Evolutionary conservation across 495 filamentous ascomycete species (phyloP).

Genomic region (Neurospora tetraspora): DNA sequence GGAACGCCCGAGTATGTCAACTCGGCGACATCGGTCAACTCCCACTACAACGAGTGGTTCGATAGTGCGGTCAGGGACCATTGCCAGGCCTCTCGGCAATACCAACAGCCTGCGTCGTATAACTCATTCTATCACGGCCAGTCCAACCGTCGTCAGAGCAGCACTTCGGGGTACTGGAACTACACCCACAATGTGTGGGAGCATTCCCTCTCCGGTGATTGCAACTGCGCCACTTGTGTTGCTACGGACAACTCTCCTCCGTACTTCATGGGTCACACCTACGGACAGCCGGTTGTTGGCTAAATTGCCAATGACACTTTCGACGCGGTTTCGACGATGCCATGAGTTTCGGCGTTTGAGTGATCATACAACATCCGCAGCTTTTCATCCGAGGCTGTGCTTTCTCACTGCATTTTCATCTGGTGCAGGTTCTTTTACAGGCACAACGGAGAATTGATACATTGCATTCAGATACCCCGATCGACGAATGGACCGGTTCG

Average conservation of each 20-base stretch:
- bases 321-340: not conserved
- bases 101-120: slow-evolving; percentile 29
- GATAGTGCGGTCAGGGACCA: slow-evolving; percentile 25
- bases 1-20: slow-evolving; percentile 39
- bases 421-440: slow-evolving; percentile 7
- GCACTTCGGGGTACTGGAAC: slow-evolving; percentile 30
- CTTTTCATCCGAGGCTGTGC: slow-evolving; percentile 3
- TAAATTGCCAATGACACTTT: slow-evolving; percentile 19
- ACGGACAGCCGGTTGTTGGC: slow-evolving; percentile 56
- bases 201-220: slow-evolving; percentile 51
- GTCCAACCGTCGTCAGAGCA: slow-evolving; percentile 22
- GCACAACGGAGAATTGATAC: slow-evolving; percentile 23
- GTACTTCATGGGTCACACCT: slow-evolving; percentile 55
- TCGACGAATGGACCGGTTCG: slow-evolving; percentile 9
- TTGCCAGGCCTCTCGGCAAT: slow-evolving; percentile 18
- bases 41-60: slow-evolving; percentile 39
- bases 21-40: slow-evolving; percentile 33
- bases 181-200: slow-evolving; percentile 52
- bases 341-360: slow-evolving; percentile 1
- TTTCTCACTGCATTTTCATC: slow-evolving; percentile 15
- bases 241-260: slow-evolving; percentile 43
- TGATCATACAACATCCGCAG: not conserved
- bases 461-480: slow-evolving; percentile 35
- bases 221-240: slow-evolving; percentile 57
- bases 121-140: slow-evolving; percentile 41